Conservation (phyloP, 768 basidiomycete species). For the Russula vinacea region DNA sequence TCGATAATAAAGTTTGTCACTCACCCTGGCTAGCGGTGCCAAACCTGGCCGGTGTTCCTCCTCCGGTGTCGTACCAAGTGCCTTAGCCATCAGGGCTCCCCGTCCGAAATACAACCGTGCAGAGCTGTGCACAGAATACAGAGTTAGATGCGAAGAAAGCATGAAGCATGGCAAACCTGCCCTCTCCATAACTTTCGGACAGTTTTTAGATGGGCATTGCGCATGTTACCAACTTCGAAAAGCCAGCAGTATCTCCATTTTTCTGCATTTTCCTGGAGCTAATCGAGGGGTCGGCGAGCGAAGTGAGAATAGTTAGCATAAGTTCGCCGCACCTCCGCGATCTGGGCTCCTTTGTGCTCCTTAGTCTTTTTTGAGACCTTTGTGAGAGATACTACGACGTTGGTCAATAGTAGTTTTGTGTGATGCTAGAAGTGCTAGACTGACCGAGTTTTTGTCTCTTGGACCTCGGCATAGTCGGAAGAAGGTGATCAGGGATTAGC, state of each 20-base stretch:
- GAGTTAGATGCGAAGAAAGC: conserved; percentile 17
- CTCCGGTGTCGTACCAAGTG: conserved; percentile 81
- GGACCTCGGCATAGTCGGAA: conserved; percentile 72
- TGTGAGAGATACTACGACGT: conserved; percentile 74
- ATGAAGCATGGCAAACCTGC: conserved; percentile 42
- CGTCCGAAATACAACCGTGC: conserved; percentile 89
- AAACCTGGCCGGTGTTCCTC: conserved; percentile 81
- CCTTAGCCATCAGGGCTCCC: conserved; percentile 91
- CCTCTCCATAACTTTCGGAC: conserved; percentile 93
- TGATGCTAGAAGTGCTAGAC: conserved; percentile 34
- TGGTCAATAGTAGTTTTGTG: conserved; percentile 25
- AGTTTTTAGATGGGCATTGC: conserved; percentile 91
- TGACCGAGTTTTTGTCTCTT: conserved; percentile 85
- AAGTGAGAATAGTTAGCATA: not conserved
- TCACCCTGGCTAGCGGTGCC: conserved; percentile 73
- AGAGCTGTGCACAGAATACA: conserved; percentile 46
- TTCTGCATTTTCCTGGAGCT: conserved; percentile 82
- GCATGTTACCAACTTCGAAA: conserved; percentile 93
- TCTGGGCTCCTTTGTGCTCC: conserved; percentile 82
- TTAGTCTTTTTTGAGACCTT: conserved; percentile 92
- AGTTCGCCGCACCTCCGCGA: conserved; percentile 59
- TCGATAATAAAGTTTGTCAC: conserved; percentile 29
- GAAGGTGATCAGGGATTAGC: conserved; percentile 29
- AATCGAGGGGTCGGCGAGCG: conserved; percentile 20
- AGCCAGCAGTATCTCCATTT: conserved; percentile 96